Conservation (phyloP, 495 filamentous ascomycete genomes). For the Hyphodiscus hymeniophilus region DNA sequence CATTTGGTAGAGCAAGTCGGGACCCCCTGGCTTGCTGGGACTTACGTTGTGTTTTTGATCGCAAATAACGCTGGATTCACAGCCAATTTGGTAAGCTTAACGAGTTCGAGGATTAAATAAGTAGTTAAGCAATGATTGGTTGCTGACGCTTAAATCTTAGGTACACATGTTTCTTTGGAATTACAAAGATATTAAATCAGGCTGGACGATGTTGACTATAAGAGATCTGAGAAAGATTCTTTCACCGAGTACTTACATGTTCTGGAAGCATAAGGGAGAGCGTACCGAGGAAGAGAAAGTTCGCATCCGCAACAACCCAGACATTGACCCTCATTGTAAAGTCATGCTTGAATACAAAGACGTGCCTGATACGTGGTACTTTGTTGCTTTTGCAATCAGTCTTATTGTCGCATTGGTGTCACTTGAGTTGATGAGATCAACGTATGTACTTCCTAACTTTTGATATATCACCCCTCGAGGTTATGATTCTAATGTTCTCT, state of each 20-base stretch:
- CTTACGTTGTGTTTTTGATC: conserved; percentile 34
- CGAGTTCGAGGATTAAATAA: too few relatives aligned
- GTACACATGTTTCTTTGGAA: conserved; percentile 26
- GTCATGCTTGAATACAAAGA: conserved; percentile 40
- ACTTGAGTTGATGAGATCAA: conserved; percentile 37
- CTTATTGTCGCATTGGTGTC: conserved; percentile 43
- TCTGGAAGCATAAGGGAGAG: conserved; percentile 23
- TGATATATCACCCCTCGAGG: too few relatives aligned
- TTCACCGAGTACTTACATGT: conserved; percentile 15
- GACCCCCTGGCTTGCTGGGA: conserved; percentile 34
- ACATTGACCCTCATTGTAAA: conserved; percentile 39
- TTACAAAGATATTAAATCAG: conserved; percentile 17
- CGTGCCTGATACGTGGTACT: conserved; percentile 49
- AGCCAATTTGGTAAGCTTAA: too few relatives aligned
- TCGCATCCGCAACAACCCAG: conserved; percentile 7
- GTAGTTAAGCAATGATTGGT: too few relatives aligned
- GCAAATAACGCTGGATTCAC: conserved; percentile 36
- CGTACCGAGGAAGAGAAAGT: conserved; percentile 15
- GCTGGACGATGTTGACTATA: conserved; percentile 11
- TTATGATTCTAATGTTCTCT: too few relatives aligned
- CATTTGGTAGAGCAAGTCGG: conserved; percentile 27
- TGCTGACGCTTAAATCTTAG: conserved; percentile 32
- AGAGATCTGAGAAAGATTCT: conserved; percentile 17
- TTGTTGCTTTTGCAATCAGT: conserved; percentile 32
- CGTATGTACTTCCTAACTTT: conserved; percentile 42